phyloP scores from a whole-genome alignment of 164 flowering plant genomes.

The Umbellularia californica region DNA sequence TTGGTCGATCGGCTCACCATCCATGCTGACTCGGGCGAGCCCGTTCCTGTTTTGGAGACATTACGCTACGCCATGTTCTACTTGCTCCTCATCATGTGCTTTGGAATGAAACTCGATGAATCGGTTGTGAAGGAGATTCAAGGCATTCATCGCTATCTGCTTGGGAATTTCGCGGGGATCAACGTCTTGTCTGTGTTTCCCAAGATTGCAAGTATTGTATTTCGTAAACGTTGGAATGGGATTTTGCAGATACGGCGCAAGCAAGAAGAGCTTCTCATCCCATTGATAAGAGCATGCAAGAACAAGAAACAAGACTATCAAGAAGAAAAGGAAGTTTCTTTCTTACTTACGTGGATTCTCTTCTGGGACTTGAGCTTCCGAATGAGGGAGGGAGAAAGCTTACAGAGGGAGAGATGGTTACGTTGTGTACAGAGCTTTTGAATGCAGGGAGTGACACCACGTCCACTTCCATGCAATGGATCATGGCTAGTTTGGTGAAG shows the following conservation, averaged over 20 bases:
- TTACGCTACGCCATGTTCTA: conserved; percentile 20
- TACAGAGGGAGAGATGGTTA: conserved; percentile 14
- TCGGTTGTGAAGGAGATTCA: conserved; percentile 17
- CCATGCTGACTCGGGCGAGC: background rate
- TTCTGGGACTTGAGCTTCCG: conserved; percentile 26
- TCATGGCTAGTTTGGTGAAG: conserved; percentile 43
- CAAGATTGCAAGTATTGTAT: conserved; percentile 23
- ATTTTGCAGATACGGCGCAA: conserved; percentile 5
- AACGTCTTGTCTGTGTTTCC: conserved; percentile 25
- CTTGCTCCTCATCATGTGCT: conserved; percentile 34
- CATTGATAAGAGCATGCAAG: conserved; percentile 17
- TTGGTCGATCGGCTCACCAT: conserved; percentile 9
- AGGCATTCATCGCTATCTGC: conserved; percentile 5
- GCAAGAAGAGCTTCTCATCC: conserved; percentile 11
- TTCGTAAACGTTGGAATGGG: conserved; percentile 23
- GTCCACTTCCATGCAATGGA: conserved; percentile 23
- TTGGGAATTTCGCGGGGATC: conserved; percentile 3
- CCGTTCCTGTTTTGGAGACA: background rate
- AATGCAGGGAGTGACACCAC: conserved; percentile 30
- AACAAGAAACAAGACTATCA: conserved; percentile 6
- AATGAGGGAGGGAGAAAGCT: conserved; percentile 26
- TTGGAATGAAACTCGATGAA: conserved; percentile 33
- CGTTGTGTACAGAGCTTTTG: conserved; percentile 30
- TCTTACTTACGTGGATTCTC: conserved; percentile 26
- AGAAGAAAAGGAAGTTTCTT: background rate